Base-by-base conservation (phyloP, 108 stramenopile genomes). In the Craspedostauros australis region DNA sequence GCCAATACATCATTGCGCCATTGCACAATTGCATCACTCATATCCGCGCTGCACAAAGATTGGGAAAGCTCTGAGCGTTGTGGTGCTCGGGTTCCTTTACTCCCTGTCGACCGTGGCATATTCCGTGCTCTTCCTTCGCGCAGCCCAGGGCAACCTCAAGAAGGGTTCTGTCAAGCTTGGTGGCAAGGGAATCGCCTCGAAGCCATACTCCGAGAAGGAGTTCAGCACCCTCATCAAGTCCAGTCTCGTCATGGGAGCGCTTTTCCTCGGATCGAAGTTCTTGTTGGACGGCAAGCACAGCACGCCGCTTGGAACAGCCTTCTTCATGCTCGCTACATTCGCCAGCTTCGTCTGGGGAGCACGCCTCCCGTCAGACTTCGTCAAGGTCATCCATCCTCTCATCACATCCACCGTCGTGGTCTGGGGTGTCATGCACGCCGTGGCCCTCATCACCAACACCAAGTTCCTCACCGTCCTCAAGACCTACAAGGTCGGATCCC, bases 331-430 rank as follows among this genome's bases (percentile, higher is more conserved):
- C 43, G 38, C 64, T 0, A 86, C 89, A 23, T 50, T 86, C 20
- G 62, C 82, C 4, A 29, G 76, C 9, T 91, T 72, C 47, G 80
- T 86, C 0, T 84, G 79, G 76, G 80, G 72, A 4, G 74, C 85
- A 15, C 76, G 76, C 39, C 50, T 85, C 9, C 86, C 84, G 0
- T 32, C 75, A 23, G 48, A 38, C 3, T 74, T 92, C 49, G 73
- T 76, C n/a, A 80, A 73, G 40, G 41, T 48, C 32, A 74, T 87
- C 20, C 86, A 87, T 64, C 90, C 90, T 14, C 66, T 86, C 20
- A 75, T 88, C 30, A 82, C 80, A 6, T 80, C 72, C 26, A 66
- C 81, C 1, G 58, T 70, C 54, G 25, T 72, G 0, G 33, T 57
- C 12, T 39, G 72, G 28, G 41, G 49, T 40, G 26, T 65, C 7